Conservation (phyloP, 2,329 filamentous ascomycete genomes). For the Metarhizium brunneum region DNA sequence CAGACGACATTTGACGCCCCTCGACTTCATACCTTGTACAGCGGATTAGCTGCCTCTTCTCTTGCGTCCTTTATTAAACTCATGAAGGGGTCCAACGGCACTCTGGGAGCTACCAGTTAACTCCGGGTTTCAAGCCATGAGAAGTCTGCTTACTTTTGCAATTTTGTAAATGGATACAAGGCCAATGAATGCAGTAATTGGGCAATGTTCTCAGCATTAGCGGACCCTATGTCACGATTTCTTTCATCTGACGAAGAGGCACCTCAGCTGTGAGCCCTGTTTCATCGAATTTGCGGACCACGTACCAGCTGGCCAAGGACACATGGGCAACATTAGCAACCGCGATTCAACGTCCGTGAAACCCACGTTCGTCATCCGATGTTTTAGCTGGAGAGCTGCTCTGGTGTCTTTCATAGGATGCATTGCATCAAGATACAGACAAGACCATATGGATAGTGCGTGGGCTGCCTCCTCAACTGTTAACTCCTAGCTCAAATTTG, state of each 20-base stretch:
- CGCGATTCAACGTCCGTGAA: constrained; percentile 59
- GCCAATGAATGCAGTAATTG: constrained; percentile 45
- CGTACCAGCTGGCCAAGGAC: constrained; percentile 58
- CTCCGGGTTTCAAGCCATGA: not conserved
- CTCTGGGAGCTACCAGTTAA: constrained; percentile 27
- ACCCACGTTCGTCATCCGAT: constrained; percentile 50
- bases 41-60: constrained; percentile 40
- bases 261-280: not conserved
- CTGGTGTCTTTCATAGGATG: constrained; percentile 58
- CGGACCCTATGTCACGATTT: constrained; percentile 41
- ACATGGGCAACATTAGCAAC: constrained; percentile 59
- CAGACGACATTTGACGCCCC: constrained; percentile 9
- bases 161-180: constrained; percentile 45
- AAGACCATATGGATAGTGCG: constrained; percentile 60
- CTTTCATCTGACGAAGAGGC: constrained; percentile 31
- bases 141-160: constrained; percentile 31
- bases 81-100: constrained; percentile 48
- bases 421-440: constrained; percentile 51
- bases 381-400: constrained; percentile 50
- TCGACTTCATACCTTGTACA: constrained; percentile 38
- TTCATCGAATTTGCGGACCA: not conserved
- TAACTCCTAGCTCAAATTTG: constrained; percentile 1
- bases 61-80: constrained; percentile 47
- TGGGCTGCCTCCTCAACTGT: constrained; percentile 34
- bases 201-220: constrained; percentile 46